Evolutionary conservation across 345 rosid genomes (phyloP).

Genomic region (Sonneratia caseolaris): DNA sequence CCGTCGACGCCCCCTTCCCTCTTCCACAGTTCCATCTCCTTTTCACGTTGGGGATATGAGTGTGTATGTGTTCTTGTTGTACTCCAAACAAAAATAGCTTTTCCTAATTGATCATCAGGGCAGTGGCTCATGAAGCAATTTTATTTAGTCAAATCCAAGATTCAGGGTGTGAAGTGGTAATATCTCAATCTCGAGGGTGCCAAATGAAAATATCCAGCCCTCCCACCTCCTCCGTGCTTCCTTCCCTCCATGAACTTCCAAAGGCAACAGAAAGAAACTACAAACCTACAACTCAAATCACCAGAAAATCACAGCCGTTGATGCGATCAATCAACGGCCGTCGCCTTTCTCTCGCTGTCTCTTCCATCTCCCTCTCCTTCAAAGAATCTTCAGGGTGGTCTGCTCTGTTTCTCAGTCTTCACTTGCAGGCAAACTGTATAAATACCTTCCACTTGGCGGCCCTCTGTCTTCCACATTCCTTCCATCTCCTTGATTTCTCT

Average conservation of each 20-base stretch:
- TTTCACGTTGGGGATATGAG: too few relatives aligned
- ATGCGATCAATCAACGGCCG: neutral
- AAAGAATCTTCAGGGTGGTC: neutral
- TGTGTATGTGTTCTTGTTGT: too few relatives aligned
- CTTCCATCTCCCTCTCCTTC: neutral
- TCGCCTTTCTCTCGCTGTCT: neutral
- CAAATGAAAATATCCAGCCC: neutral
- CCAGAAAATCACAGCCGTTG: neutral
- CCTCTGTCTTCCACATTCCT: constrained; percentile 1
- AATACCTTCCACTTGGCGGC: constrained; percentile 6
- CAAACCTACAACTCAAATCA: neutral
- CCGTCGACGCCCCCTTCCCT: too few relatives aligned
- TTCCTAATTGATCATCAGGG: too few relatives aligned
- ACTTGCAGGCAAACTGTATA: constrained; percentile 9
- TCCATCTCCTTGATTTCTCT: constrained; percentile 4
- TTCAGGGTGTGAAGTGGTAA: neutral
- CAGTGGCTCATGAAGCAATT: too few relatives aligned
- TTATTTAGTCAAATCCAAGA: neutral
- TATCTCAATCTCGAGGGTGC: neutral
- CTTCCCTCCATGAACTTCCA: too few relatives aligned
- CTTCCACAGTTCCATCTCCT: too few relatives aligned
- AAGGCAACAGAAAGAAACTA: too few relatives aligned
- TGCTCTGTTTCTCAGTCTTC: neutral
- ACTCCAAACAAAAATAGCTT: too few relatives aligned
- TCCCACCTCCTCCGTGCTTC: neutral